phyloP scores from a whole-genome alignment of 306 rosid species.

The Prunus kanzakura region DNA sequence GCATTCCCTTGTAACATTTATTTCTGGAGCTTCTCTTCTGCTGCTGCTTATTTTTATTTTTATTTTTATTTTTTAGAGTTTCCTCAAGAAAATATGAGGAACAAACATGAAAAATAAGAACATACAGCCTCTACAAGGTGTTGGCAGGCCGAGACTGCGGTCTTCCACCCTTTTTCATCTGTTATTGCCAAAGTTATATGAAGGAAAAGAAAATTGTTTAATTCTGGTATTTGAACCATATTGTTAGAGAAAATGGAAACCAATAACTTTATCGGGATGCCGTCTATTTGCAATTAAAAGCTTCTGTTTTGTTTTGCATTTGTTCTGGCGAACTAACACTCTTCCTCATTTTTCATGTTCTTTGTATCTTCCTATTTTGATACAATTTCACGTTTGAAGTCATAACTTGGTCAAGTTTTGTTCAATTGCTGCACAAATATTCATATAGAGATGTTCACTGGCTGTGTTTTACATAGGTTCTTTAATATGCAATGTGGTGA shows the following conservation, averaged over 20 bases:
- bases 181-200: constrained; percentile 20
- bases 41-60: too few species aligned
- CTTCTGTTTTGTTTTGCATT: constrained; percentile 15
- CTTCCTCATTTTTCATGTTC: not conserved
- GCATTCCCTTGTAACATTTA: too few species aligned
- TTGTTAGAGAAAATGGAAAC: not conserved
- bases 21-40: too few species aligned
- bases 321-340: not conserved
- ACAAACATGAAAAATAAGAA: too few species aligned
- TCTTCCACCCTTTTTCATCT: constrained; percentile 1
- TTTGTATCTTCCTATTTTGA: constrained; percentile 1
- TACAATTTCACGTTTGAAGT: not conserved
- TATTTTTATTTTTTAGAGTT: too few species aligned
- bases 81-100: too few species aligned
- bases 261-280: too few species aligned
- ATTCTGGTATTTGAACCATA: constrained; percentile 27
- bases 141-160: constrained; percentile 18
- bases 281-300: too few species aligned
- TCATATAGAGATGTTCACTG: not conserved
- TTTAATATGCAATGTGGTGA: too few species aligned
- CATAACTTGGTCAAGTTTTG: constrained; percentile 1
- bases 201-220: constrained; percentile 21
- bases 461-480: not conserved
- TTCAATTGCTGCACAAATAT: not conserved
- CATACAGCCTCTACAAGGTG: constrained; percentile 40